Base-by-base conservation (phyloP, 345 rosid genomes). In the Jatropha curcas region DNA sequence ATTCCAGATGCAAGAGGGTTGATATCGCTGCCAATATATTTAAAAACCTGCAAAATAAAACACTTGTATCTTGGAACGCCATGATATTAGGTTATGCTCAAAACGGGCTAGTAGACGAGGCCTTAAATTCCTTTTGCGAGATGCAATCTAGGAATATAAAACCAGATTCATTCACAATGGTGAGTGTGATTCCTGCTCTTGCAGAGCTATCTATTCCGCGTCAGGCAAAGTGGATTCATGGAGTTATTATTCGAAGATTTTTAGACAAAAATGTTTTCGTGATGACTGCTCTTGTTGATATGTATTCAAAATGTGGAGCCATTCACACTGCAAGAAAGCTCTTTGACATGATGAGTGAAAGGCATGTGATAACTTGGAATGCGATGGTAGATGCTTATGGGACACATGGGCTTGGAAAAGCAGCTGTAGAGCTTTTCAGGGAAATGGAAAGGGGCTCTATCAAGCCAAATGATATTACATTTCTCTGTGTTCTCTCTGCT, bases 41-140 rank as follows among this genome's bases (percentile, higher is more conserved):
- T 34, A 10, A 62, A 50, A 69, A 73, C 30, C 53, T 78, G 62
- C 67, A 24, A 20, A 78, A 50, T 27, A 78, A 34, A 68, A 74
- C 74, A 10, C 65, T 34, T 52, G 77, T 78, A 8, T 78, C 81
- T 8, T 78, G 81, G 81, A 78, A 78, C 69, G 77, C 81, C 41
- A 78, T 78, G 74, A 78, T 78, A 68, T 51, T 78, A 59, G 81
- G 81, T 30, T 78, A 78, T 55, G 81, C 77, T n/a, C 81, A 78
- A 10, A 78, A 78, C 33, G 81, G 81, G 31, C 33, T 13, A 4
- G 77, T 73, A 28, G 69, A 64, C 10, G 67, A 78, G 59, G 81
- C 81, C 14, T 57, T 78, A 52, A 68, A 78, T 69, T 51, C 37
- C 6, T 78, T 78, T 62, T n/a, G 74, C 57, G 53, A 45, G 71